Evolutionary conservation across 179 eudicot species (phyloP).

Genomic region (Carnegiea gigantea): DNA sequence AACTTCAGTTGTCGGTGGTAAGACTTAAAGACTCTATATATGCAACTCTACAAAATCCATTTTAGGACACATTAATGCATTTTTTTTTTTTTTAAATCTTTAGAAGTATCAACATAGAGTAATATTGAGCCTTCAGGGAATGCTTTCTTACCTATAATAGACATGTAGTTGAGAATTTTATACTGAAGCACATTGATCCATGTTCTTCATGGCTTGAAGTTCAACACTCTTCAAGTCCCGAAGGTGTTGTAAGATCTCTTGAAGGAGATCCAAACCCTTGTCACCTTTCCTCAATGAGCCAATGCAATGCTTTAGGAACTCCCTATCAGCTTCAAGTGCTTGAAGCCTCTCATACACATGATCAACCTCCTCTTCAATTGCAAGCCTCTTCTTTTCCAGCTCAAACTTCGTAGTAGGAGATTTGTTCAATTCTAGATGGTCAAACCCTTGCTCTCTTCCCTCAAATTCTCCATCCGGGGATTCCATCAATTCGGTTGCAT

Average conservation of each 20-base stretch:
- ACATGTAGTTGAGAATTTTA: conserved; percentile 11
- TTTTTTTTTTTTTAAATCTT: too few species aligned
- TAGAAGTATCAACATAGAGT: too few species aligned
- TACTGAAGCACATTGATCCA: conserved; percentile 33
- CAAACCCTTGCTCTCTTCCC: conserved; percentile 31
- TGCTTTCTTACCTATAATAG: conserved; percentile 10
- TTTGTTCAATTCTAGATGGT: conserved; percentile 11
- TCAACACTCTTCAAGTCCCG: conserved; percentile 64
- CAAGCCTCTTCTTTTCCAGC: conserved; percentile 39
- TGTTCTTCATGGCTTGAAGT: conserved; percentile 49
- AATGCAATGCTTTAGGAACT: conserved; percentile 47
- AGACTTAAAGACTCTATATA: too few species aligned
- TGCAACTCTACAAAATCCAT: too few species aligned
- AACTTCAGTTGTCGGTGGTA: too few species aligned
- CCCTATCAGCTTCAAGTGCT: conserved; percentile 49
- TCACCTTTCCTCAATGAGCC: conserved; percentile 52
- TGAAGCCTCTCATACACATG: conserved; percentile 46
- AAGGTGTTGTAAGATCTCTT: conserved; percentile 48
- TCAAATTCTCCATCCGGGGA: conserved; percentile 26
- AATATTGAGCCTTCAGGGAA: neutral
- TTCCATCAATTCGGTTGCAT: conserved; percentile 47
- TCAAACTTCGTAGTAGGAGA: conserved; percentile 33
- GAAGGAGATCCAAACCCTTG: conserved; percentile 46
- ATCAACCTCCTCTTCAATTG: conserved; percentile 44
- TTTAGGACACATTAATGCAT: too few species aligned